These are phyloP conservation scores for Microbotryum lychnidis-dioicae DNA, from an alignment of 1,284 basidiomycete genomes.

Conservation along the genomic window DNA sequence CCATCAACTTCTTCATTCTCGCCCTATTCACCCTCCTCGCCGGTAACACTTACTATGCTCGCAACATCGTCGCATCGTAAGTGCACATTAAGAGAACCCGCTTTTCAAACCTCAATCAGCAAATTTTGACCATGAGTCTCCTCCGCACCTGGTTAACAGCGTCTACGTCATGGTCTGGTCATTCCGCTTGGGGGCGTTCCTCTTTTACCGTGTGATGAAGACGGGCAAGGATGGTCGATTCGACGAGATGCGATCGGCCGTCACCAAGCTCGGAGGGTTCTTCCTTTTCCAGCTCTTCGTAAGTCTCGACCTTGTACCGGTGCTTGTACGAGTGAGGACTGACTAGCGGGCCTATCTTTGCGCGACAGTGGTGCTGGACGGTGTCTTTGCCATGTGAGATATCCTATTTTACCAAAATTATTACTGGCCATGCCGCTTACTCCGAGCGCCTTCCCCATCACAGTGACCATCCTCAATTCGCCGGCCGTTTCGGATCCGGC, in stretches of 20 bases:
- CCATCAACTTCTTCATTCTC: conserved; percentile 35
- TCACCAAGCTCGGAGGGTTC: too few species aligned
- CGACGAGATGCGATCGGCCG: conserved; percentile 35
- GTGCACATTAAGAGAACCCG: neutral
- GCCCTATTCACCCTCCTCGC: conserved; percentile 25
- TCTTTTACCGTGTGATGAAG: conserved; percentile 37
- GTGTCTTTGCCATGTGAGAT: neutral
- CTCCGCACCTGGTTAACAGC: neutral
- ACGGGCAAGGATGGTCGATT: conserved; percentile 37
- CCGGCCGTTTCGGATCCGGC: conserved; percentile 51
- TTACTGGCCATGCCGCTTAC: too few species aligned
- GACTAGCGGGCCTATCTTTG: neutral
- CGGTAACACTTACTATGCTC: conserved; percentile 29
- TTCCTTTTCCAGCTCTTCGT: too few species aligned
- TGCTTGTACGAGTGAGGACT: too few species aligned
- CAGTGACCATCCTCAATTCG: conserved; percentile 59
- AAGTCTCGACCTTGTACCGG: too few species aligned
- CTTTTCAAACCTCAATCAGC: too few species aligned
- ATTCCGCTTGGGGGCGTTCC: conserved; percentile 35
- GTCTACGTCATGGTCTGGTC: conserved; percentile 36
- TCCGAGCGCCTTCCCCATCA: too few species aligned
- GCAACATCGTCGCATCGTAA: conserved; percentile 29
- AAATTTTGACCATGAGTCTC: neutral
- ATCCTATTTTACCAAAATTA: neutral
- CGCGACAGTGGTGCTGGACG: neutral